These are phyloP conservation scores for Candolleomyces aberdarensis DNA, from an alignment of 768 basidiomycete species.

Conservation along the genomic window DNA sequence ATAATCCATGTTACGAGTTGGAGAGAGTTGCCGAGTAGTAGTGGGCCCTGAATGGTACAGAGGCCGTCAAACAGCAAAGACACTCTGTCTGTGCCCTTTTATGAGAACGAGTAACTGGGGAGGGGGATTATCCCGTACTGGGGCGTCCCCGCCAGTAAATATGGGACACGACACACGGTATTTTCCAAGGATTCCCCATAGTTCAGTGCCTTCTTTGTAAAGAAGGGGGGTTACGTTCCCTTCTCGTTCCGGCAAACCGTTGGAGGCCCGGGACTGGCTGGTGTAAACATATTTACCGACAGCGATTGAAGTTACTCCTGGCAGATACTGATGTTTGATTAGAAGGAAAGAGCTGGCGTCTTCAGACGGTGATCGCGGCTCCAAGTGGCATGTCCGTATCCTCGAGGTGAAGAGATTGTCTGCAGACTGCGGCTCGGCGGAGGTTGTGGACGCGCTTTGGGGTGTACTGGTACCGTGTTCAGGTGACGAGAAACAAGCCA, in stretches of 20 bases:
- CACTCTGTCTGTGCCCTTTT: too few relatives aligned
- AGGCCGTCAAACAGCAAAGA: not conserved
- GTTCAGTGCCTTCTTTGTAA: not conserved
- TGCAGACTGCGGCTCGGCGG: too few relatives aligned
- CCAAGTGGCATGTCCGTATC: too few relatives aligned
- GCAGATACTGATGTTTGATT: too few relatives aligned
- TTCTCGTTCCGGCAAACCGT: not conserved
- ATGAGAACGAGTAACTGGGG: too few relatives aligned
- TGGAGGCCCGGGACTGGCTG: not conserved
- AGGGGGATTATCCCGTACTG: not conserved
- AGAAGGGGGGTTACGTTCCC: not conserved
- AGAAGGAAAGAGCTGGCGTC: too few relatives aligned
- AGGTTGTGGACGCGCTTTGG: too few relatives aligned
- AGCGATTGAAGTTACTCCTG: not conserved
- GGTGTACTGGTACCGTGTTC: too few relatives aligned
- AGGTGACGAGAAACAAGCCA: too few relatives aligned
- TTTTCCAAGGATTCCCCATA: conserved; percentile 4
- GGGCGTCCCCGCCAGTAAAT: not conserved
- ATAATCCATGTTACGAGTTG: conserved; percentile 7
- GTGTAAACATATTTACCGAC: not conserved
- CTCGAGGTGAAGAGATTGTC: too few relatives aligned
- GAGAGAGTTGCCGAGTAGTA: not conserved
- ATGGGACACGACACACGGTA: not conserved
- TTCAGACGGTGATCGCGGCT: too few relatives aligned
- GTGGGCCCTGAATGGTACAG: not conserved